Evolutionary conservation across 176 grass and related monocot species (phyloP), one percentile per base, ranked within the genome.

Genomic region (Eleusine coracana): DNA sequence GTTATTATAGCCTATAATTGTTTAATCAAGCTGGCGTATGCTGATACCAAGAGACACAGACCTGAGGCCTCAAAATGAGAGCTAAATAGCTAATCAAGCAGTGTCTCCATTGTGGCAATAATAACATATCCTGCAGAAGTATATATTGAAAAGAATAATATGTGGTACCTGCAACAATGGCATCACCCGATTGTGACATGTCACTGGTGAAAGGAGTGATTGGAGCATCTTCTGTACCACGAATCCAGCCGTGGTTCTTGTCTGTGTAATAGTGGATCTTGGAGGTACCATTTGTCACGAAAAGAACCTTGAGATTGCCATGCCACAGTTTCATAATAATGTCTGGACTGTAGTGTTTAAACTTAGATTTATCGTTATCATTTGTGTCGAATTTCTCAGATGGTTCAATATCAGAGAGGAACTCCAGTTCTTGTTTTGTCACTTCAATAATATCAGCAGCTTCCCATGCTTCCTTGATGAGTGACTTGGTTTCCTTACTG

Each of bases 191-290:
- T 29, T 82, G 86, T 81, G 95, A 92, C 92, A 95, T 98, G 12
- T 95, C 92, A 52, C 86, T 21, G 17, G 88, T 91, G 60, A 94
- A 94, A 5, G 95, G 90, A 78, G 89, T 87, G 56, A 95, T 91
- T 3, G 87, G 92, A 52, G 93, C 71, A 64, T 98, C 92, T 82
- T 98, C 95, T 27, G 85, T 89, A 28, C 95, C 95, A 16, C 72
- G 76, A 76, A 95, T 84, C 21, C 76, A 98, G 45, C 90, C 88
- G 17, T 89, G 68, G 14, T 82, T 16, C 40, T 95, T 86, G 37
- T 83, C 60, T 13, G 92, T 97, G 80, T 94, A 97, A 86, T 94
- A 97, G 83, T 94, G 90, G 76, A 97, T 88, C 42, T 87, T 90
- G 1, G 95, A 94, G 28, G 95, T 91, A 45, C 95, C 95, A 50